Base-by-base conservation (phyloP, 768 basidiomycete genomes). In the Lentinula sp. region DNA sequence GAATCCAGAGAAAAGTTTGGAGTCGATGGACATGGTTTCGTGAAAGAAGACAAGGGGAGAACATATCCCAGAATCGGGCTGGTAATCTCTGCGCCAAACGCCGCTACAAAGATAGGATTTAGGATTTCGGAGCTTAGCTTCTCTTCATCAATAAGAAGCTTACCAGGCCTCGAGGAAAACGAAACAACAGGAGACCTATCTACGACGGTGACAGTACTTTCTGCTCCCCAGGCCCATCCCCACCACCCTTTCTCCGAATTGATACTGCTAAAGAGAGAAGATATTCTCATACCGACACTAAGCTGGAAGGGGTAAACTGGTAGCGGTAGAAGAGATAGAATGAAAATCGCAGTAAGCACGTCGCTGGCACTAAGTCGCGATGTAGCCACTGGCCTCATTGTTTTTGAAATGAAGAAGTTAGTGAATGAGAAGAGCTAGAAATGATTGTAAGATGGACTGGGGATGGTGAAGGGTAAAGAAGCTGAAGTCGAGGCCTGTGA, bases 61-160 rank as follows among this genome's bases (percentile, higher is more conserved):
- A 88, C 83, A 71, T 89, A 89, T 43, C 88, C 88, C 52, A 88
- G 71, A 55, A 89, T 79, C 32, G 84, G 80, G 59, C 89, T 86
- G 59, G 72, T 76, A 48, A 91, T 84, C 63, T 89, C 86, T 23
- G 82, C 80, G 11, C 91, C 91, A 71, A 94, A 94, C 0, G 87
- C 82, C 57, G 91, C 91, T 74, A 37, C 18, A 18, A 48, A 23
- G 3, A 10, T 77, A 76, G 37, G 46, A 64, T 35, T 60, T 35
- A 61, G 43, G 43, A 16, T 56, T 58, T 34, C 45, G 46, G 21
- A 53, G 34, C 11, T 37, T 57, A 15, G n/a, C 9, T n/a, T 50
- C 45, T 49, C 34, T 43, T 62, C n/a, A 61, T 28, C 28, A 28
- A 28, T 28, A 61, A 23, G 21, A 23, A 50, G 67, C 65, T 37